Base-by-base conservation (phyloP, 805 yeast genomes). In the Schizosaccharomyces cryophilus region DNA sequence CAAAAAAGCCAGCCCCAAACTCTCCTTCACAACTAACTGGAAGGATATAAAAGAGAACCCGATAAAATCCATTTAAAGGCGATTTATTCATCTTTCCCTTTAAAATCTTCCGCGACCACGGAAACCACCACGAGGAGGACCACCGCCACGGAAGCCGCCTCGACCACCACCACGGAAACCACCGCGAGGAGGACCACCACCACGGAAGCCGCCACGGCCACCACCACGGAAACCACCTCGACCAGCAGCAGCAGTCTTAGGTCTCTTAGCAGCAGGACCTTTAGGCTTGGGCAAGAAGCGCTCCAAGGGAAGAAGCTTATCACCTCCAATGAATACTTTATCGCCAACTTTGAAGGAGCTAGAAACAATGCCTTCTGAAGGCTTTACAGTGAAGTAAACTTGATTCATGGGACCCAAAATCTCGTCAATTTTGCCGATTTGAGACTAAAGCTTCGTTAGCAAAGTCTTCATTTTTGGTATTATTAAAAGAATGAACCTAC, bases 381-480 rank as follows among this genome's bases (percentile, higher is more conserved):
- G 93, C 75, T 93, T 93, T 67, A 93, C 83, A 47, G 99, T 93
- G 79, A 93, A 93, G 71, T 80, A 90, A n/a, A 93, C 96, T 74
- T 93, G 98, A 71, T 93, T 93, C 71, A 93, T 75, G 59, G 98
- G 97, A 60, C 99, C 99, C 66, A 93, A 79, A 65, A 93, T 93
- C 77, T 93, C 99, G 72, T 93, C 99, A 63, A 93, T 95, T 73
- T 93, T 93, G 68, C 99, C 99, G 59, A 93, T 83, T 70, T 85
- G 93, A 30, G 95, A 84, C 72, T 63, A 35, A 9, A 17, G 17
- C 15, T 35, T 19, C 38, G 60, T 56, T 30, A 56, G 60, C 21
- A 31, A 13, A 35, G 24, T 6, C 15, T 26, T 58, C 38, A 60
- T 35, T 4, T 24, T 0, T 2, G 17, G 26, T 13, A 42, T 26